Percentiles rank a stretch among this genome's conserved stretches.
These are phyloP conservation scores for Camptophora hylomeconis DNA, from an alignment of 2,329 filamentous ascomycete species.

Conservation along the genomic window DNA sequence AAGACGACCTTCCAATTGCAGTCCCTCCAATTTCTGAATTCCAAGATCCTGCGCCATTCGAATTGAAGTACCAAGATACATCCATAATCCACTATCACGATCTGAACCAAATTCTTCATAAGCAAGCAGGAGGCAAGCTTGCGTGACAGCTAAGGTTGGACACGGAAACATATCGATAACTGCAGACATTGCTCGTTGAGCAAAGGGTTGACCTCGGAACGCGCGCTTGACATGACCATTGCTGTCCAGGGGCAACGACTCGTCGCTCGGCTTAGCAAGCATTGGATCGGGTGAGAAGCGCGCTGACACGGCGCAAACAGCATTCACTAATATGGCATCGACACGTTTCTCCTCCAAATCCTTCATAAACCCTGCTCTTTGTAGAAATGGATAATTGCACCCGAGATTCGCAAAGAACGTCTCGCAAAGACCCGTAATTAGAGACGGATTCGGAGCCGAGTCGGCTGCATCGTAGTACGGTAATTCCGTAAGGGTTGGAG, in stretches of 20 bases:
- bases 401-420: slow-evolving; percentile 72
- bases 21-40: slow-evolving; percentile 66
- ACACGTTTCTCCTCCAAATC: slow-evolving; percentile 68
- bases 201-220: slow-evolving; percentile 65
- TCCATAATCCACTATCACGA: slow-evolving; percentile 82
- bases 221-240: slow-evolving; percentile 32
- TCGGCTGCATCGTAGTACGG: slow-evolving; percentile 69
- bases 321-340: slow-evolving; percentile 74
- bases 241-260: slow-evolving; percentile 31
- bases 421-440: slow-evolving; percentile 65
- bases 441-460: slow-evolving; percentile 53
- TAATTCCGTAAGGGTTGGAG: slow-evolving; percentile 23
- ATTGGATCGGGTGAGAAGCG: slow-evolving; percentile 57
- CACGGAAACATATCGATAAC: slow-evolving; percentile 73
- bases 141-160: slow-evolving; percentile 69
- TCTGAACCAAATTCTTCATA: slow-evolving; percentile 84
- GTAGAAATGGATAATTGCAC: slow-evolving; percentile 75
- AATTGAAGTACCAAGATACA: slow-evolving; percentile 81
- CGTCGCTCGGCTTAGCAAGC: slow-evolving; percentile 37
- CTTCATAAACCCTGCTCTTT: slow-evolving; percentile 57
- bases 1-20: slow-evolving; percentile 43
- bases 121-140: slow-evolving; percentile 69
- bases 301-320: slow-evolving; percentile 69
- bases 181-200: slow-evolving; percentile 68
- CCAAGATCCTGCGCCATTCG: slow-evolving; percentile 71